These are phyloP conservation scores for Pythium dissotocum DNA, from an alignment of 352 stramenopile genomes.

Conservation along the genomic window DNA sequence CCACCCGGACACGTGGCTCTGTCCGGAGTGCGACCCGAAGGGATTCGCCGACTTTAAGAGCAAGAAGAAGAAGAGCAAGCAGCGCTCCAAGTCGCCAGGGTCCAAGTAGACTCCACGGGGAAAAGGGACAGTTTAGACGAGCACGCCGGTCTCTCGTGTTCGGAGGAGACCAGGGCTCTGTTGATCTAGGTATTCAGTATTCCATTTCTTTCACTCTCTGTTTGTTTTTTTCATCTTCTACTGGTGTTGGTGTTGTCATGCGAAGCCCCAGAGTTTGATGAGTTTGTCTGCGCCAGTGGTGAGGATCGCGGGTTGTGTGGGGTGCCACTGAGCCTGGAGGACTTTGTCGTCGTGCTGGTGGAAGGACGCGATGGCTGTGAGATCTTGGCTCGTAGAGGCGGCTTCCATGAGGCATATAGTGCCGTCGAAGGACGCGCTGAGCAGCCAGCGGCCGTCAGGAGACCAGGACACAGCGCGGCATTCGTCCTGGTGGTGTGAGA, in stretches of 20 bases:
- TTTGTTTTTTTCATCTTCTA: neutral
- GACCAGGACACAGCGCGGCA: slow-evolving; percentile 68
- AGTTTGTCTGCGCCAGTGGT: slow-evolving; percentile 63
- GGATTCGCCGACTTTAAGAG: slow-evolving; percentile 73
- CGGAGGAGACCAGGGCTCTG: neutral
- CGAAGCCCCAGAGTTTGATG: slow-evolving; percentile 66
- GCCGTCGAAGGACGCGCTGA: slow-evolving; percentile 63
- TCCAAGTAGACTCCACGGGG: slow-evolving; percentile 58
- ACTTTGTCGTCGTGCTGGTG: slow-evolving; percentile 68
- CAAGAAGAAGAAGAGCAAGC: slow-evolving; percentile 88
- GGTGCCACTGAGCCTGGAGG: slow-evolving; percentile 67
- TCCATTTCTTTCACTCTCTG: neutral
- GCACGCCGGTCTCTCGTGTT: too few relatives aligned
- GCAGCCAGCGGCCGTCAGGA: slow-evolving; percentile 55
- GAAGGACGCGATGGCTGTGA: slow-evolving; percentile 52
- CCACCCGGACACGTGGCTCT: slow-evolving; percentile 86
- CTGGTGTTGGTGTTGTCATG: slow-evolving; percentile 14
- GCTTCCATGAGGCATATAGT: slow-evolving; percentile 45
- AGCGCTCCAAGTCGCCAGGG: slow-evolving; percentile 73
- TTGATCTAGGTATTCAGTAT: slow-evolving; percentile 14
- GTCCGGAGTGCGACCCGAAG: slow-evolving; percentile 84
- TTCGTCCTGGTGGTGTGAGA: slow-evolving; percentile 48
- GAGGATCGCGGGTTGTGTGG: slow-evolving; percentile 51
- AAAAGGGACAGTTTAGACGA: neutral
- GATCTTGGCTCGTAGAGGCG: neutral